These are phyloP conservation scores for Macrotyloma uniflorum DNA, from an alignment of 306 rosid genomes.

Conservation along the genomic window DNA sequence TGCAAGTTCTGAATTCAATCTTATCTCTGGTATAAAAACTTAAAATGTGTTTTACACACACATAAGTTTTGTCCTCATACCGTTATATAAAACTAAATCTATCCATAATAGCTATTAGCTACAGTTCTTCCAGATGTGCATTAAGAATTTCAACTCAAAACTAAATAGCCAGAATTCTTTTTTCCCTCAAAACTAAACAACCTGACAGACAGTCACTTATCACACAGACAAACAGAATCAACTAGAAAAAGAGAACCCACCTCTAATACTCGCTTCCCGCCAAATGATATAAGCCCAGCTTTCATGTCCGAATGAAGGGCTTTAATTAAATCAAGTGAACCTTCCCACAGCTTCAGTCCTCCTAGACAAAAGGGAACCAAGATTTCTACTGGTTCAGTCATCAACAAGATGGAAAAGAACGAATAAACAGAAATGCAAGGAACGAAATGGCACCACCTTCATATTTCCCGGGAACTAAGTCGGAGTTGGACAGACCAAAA, in stretches of 20 bases:
- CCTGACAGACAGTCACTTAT: neutral
- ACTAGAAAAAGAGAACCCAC: slow-evolving; percentile 51
- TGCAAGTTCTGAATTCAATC: neutral
- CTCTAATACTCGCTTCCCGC: slow-evolving; percentile 80
- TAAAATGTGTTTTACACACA: no score
- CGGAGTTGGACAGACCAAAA: slow-evolving; percentile 86
- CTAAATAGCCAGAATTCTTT: neutral
- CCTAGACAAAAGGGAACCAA: slow-evolving; percentile 50
- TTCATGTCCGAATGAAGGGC: slow-evolving; percentile 63
- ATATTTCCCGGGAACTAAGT: slow-evolving; percentile 91
- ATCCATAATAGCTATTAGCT: no score
- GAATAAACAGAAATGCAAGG: slow-evolving; percentile 32
- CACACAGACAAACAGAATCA: slow-evolving; percentile 33
- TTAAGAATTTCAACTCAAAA: neutral
- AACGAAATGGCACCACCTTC: slow-evolving; percentile 57
- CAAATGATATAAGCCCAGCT: slow-evolving; percentile 55
- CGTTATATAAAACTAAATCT: neutral
- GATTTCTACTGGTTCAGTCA: neutral
- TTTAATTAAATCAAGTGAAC: slow-evolving; percentile 82
- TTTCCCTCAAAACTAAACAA: no score
- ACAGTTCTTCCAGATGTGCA: neutral
- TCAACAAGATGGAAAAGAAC: neutral
- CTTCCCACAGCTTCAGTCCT: slow-evolving; percentile 94
- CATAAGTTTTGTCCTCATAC: neutral
- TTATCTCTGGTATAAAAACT: neutral